phyloP scores from a whole-genome alignment of 2,329 filamentous ascomycete species.

The Talaromyces sp. region DNA sequence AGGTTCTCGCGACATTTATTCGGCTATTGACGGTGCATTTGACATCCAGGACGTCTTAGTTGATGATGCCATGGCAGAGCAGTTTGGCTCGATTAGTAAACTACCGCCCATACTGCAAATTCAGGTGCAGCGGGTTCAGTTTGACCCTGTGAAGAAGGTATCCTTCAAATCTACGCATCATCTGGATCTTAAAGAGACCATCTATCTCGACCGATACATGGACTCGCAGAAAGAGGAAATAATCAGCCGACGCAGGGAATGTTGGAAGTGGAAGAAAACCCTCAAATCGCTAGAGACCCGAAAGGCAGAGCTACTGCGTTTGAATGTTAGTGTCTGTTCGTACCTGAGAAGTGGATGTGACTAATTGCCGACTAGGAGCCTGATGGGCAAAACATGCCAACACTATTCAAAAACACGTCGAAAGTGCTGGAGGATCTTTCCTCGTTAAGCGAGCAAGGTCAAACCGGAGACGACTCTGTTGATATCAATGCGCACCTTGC shows the following conservation, averaged over 20 bases:
- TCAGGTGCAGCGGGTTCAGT: conserved; percentile 77
- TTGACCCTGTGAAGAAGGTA: conserved; percentile 54
- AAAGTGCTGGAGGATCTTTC: conserved; percentile 40
- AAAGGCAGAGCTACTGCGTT: conserved; percentile 37
- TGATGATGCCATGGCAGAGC: conserved; percentile 52
- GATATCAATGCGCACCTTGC: conserved; percentile 38
- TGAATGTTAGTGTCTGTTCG: conserved; percentile 19
- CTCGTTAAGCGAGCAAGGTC: conserved; percentile 24
- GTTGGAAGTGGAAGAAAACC: conserved; percentile 68
- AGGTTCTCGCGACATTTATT: conserved; percentile 64
- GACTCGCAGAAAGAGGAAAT: conserved; percentile 55
- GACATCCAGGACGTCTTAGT: conserved; percentile 70
- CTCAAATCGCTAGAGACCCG: conserved; percentile 51
- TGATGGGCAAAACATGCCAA: conserved; percentile 24
- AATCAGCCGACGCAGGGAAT: conserved; percentile 58
- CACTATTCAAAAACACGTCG: conserved; percentile 29
- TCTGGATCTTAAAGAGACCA: conserved; percentile 69
- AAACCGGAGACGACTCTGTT: conserved; percentile 33
- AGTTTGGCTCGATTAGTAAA: conserved; percentile 67
- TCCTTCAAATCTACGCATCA: conserved; percentile 70
- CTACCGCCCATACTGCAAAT: conserved; percentile 83
- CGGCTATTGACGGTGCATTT: conserved; percentile 79
- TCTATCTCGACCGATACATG: conserved; percentile 88
- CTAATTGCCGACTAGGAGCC: conserved; percentile 9
- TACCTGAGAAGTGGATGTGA: conserved; percentile 13